phyloP scores from a whole-genome alignment of 2,329 filamentous ascomycete genomes.

The Colletotrichum sp. region DNA sequence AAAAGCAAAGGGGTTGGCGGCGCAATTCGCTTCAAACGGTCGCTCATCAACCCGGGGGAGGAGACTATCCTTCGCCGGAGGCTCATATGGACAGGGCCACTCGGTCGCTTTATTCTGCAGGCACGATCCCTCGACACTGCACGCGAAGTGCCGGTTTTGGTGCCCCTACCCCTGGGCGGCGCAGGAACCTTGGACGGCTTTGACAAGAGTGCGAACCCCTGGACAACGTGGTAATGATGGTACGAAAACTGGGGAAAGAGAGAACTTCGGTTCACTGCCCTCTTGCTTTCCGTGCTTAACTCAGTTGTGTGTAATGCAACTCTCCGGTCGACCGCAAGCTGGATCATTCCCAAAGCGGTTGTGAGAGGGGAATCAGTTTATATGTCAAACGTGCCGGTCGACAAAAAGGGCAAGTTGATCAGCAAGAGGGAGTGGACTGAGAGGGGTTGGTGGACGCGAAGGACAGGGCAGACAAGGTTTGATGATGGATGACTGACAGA shows the following conservation, averaged over 20 bases:
- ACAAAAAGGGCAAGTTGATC: neutral
- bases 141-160: neutral
- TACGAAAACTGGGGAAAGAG: neutral
- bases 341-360: neutral
- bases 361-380: neutral
- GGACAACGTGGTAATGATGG: neutral
- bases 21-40: neutral
- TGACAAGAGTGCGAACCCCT: neutral
- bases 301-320: neutral
- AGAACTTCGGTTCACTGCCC: neutral
- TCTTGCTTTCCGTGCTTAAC: neutral
- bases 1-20: neutral
- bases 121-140: neutral
- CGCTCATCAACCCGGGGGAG: neutral
- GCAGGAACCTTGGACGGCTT: neutral
- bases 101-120: slow-evolving; percentile 4
- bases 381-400: neutral
- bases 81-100: neutral
- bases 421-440: neutral
- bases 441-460: neutral
- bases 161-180: neutral
- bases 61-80: neutral
- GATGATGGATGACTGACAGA: neutral
- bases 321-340: neutral
- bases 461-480: neutral